Percentiles rank a stretch among this genome's conserved stretches.
phyloP scores from a whole-genome alignment of 164 flowering plant species.

The Litsea cubeba region DNA sequence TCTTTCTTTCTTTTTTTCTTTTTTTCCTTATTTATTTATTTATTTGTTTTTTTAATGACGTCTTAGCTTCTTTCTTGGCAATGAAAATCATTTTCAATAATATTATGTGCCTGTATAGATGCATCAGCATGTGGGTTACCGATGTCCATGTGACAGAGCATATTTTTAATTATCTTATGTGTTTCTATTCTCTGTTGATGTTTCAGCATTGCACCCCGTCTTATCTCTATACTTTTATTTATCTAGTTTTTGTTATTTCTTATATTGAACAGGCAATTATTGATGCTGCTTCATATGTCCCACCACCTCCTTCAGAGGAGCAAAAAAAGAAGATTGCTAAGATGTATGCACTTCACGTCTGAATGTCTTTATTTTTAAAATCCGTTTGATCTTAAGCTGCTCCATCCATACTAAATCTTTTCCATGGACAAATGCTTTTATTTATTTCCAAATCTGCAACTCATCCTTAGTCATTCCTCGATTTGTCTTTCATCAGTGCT shows the following conservation, averaged over 20 bases:
- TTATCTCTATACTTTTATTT: background rate
- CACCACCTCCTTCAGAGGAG: slow-evolving; percentile 96
- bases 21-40: too few relatives aligned
- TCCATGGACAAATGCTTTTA: background rate
- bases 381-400: background rate
- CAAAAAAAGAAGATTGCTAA: slow-evolving; percentile 81
- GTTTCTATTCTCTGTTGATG: background rate
- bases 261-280: slow-evolving; percentile 61
- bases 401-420: background rate
- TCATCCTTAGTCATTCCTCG: background rate
- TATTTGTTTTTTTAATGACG: too few relatives aligned
- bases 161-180: background rate
- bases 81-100: too few relatives aligned
- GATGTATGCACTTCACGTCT: slow-evolving; percentile 32
- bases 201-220: background rate
- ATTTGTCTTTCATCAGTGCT: too few relatives aligned
- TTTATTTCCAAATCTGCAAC: background rate
- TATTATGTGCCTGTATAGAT: too few relatives aligned
- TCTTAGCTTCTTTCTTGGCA: too few relatives aligned
- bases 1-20: too few relatives aligned
- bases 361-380: too few relatives aligned
- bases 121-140: too few relatives aligned
- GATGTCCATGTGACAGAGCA: too few relatives aligned
- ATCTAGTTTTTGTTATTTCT: too few relatives aligned
- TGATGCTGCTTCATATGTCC: slow-evolving; percentile 93